A percentile compares a stretch with the other conserved stretches of the same genome.
Conservation (phyloP, 2,329 filamentous ascomycete species). For the Microthyrium microscopicum region DNA sequence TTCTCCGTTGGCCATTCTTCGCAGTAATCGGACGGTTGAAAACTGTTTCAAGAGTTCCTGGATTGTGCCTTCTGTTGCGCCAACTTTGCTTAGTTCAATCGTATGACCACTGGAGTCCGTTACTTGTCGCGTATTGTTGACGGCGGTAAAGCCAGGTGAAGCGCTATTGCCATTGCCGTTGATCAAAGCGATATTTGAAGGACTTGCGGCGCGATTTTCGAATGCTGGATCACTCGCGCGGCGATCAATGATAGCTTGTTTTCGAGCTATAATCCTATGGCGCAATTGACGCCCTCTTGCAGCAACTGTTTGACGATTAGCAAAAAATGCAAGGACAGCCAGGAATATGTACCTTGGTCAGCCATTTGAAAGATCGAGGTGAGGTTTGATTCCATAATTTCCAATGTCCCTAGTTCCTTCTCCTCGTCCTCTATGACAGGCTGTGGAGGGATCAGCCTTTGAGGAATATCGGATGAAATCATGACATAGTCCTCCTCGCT, state of each 20-base stretch:
- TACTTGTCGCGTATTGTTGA: conserved; percentile 33
- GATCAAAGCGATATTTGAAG: conserved; percentile 26
- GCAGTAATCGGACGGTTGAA: too few species aligned
- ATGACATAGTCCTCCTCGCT: conserved; percentile 75
- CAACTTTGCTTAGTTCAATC: conserved; percentile 20
- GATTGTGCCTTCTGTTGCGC: conserved; percentile 38
- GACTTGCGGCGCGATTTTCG: conserved; percentile 20
- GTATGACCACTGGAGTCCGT: conserved; percentile 19
- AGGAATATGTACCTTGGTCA: conserved; percentile 43
- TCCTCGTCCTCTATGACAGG: conserved; percentile 75
- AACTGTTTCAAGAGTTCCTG: conserved; percentile 47
- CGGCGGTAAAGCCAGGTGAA: conserved; percentile 37
- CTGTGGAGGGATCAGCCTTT: conserved; percentile 65
- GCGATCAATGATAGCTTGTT: conserved; percentile 52
- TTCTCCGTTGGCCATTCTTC: too few species aligned
- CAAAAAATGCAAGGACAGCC: background rate
- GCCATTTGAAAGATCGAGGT: conserved; percentile 63
- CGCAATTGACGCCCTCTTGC: conserved; percentile 62
- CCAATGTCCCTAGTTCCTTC: conserved; percentile 67
- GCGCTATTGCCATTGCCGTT: conserved; percentile 15
- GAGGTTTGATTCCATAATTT: conserved; percentile 67
- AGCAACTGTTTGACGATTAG: conserved; percentile 31
- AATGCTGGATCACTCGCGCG: conserved; percentile 32
- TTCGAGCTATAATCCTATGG: conserved; percentile 60
- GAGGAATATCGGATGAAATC: conserved; percentile 66